A percentile compares a stretch with the other conserved stretches of the same genome.
phyloP scores from a whole-genome alignment of 1,284 basidiomycete species.

The Neolentinus lepideus region DNA sequence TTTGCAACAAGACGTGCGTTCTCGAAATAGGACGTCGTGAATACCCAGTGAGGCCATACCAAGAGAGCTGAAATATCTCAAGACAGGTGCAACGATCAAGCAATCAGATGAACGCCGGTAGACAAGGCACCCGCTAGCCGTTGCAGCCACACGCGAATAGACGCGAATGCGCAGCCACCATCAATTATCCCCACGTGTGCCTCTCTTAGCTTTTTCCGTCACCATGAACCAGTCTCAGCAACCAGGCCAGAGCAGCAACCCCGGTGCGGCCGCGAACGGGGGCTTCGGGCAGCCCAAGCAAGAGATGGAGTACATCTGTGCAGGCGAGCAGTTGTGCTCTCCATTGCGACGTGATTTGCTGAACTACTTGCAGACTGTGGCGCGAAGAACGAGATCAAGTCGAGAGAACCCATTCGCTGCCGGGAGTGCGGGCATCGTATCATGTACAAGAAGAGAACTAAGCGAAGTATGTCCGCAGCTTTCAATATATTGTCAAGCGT shows the following conservation, averaged over 20 bases:
- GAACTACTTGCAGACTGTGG: conserved; percentile 70
- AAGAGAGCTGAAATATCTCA: too few species aligned
- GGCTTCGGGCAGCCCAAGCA: conserved; percentile 32
- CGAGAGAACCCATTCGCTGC: conserved; percentile 94
- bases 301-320: conserved; percentile 90
- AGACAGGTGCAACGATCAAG: too few species aligned
- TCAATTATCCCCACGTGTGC: conserved; percentile 11
- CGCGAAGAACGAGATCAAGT: conserved; percentile 87
- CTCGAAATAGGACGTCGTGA: not conserved
- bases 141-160: not conserved
- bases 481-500: not conserved
- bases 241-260: conserved; percentile 6
- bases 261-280: conserved; percentile 10
- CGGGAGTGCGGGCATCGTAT: conserved; percentile 97
- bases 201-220: conserved; percentile 11
- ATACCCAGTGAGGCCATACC: not conserved
- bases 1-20: not conserved
- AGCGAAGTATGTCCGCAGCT: conserved; percentile 67
- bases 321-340: conserved; percentile 43
- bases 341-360: conserved; percentile 2
- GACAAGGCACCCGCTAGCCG: not conserved
- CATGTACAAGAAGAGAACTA: conserved; percentile 98
- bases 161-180: not conserved
- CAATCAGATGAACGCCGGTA: not conserved
- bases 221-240: conserved; percentile 41